Conservation (phyloP, 139 green algal genomes). For the Bryopsis sp. region DNA sequence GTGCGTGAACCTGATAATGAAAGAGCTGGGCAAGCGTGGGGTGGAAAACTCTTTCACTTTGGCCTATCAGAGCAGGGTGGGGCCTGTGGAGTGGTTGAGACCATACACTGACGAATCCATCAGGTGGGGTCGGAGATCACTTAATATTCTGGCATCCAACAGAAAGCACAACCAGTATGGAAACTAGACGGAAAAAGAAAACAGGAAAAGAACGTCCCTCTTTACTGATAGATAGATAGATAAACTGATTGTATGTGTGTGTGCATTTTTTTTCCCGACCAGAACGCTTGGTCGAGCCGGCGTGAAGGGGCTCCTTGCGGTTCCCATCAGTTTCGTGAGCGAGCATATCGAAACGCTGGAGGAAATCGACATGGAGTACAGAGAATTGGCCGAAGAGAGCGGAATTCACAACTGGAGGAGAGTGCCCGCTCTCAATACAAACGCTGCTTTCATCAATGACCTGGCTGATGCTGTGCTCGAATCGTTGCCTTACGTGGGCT, state of each 20-base stretch:
- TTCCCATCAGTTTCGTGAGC: constrained; percentile 94
- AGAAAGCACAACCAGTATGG: background rate
- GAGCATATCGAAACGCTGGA: constrained; percentile 99
- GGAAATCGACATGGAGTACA: constrained; percentile 99
- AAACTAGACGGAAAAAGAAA: no score
- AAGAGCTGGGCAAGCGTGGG: constrained; percentile 56
- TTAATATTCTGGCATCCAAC: background rate
- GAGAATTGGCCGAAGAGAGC: constrained; percentile 44
- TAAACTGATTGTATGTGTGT: background rate
- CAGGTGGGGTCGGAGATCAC: constrained; percentile 39
- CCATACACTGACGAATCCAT: constrained; percentile 98
- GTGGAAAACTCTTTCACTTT: constrained; percentile 84
- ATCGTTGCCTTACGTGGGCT: constrained; percentile 83
- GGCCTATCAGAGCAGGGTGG: constrained; percentile 93
- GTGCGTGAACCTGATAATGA: constrained; percentile 92
- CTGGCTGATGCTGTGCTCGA: constrained; percentile 88
- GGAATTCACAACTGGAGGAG: constrained; percentile 72
- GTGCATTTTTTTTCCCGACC: background rate
- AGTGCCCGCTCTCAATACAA: constrained; percentile 92
- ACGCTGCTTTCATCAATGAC: constrained; percentile 90
- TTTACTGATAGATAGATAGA: no score
- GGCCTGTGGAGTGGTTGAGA: constrained; percentile 93
- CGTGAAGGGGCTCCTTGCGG: constrained; percentile 73
- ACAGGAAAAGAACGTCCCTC: no score
- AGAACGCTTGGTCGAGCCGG: constrained; percentile 67